Percentiles rank a stretch among this genome's conserved stretches.
Evolutionary conservation across 129 eudicot genomes (phyloP).

Genomic region (Calendula officinalis): DNA sequence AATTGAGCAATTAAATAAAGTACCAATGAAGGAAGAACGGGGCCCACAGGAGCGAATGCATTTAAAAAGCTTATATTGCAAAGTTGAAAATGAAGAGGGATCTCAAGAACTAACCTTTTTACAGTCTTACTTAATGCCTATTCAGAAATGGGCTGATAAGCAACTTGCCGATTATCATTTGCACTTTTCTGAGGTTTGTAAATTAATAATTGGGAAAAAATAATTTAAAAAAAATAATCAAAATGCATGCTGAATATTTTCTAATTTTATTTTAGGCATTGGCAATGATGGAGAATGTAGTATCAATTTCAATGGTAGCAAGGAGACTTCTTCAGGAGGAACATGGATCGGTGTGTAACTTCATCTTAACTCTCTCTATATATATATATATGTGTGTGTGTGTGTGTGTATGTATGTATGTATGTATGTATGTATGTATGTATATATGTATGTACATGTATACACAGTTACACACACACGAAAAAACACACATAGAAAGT

Average conservation of each 20-base stretch:
- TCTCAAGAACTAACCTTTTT: slow-evolving; percentile 64
- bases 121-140: slow-evolving; percentile 80
- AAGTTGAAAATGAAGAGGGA: slow-evolving; percentile 64
- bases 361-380: slow-evolving; percentile 8
- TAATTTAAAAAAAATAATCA: background rate
- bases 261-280: slow-evolving; percentile 48
- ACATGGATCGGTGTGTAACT: slow-evolving; percentile 63
- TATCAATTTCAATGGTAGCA: slow-evolving; percentile 76
- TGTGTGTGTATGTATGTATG: background rate
- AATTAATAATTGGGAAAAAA: slow-evolving; percentile 1
- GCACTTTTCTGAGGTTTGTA: slow-evolving; percentile 75
- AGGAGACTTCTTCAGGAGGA: slow-evolving; percentile 92
- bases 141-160: slow-evolving; percentile 91
- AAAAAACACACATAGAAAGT: no score
- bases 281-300: slow-evolving; percentile 67
- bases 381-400: background rate
- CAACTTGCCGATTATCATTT: slow-evolving; percentile 89
- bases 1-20: slow-evolving; percentile 76
- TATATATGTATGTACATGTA: background rate
- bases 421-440: background rate
- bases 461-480: no score
- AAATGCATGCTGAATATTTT: slow-evolving; percentile 20
- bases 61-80: slow-evolving; percentile 79
- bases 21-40: slow-evolving; percentile 94
- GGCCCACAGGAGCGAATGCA: slow-evolving; percentile 94